phyloP scores from a whole-genome alignment of 2,329 filamentous ascomycete genomes.

The Fusarium ramigenum region DNA sequence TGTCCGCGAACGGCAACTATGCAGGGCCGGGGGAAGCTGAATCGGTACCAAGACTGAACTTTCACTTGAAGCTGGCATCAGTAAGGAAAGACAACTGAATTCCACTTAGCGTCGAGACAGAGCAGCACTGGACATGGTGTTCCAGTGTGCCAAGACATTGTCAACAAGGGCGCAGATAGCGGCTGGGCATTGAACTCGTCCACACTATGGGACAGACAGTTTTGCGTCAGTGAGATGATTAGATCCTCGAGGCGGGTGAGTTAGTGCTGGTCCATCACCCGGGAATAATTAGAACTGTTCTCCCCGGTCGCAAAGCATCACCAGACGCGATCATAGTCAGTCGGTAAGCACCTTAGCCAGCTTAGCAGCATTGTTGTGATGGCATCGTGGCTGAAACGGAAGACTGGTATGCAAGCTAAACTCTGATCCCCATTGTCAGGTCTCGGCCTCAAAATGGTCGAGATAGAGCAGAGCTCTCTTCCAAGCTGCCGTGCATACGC shows the following conservation, averaged over 20 bases:
- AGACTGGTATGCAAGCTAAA: conserved; percentile 37
- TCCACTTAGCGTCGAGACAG: conserved; percentile 17
- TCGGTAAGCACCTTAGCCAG: not conserved
- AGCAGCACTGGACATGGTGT: not conserved
- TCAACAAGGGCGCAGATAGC: not conserved
- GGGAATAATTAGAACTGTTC: conserved; percentile 11
- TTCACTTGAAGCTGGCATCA: not conserved
- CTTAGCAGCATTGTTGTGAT: not conserved
- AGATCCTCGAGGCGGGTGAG: conserved; percentile 6
- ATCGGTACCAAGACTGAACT: conserved; percentile 13
- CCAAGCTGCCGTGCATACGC: not conserved
- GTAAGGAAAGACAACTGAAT: conserved; percentile 13
- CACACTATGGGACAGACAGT: conserved; percentile 5
- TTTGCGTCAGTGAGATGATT: conserved; percentile 25
- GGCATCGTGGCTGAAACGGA: conserved; percentile 38
- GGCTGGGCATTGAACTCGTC: conserved; percentile 1
- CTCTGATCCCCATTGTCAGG: conserved; percentile 15
- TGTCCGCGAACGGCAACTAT: conserved; percentile 7
- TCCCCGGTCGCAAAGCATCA: not conserved
- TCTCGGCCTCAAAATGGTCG: conserved; percentile 9
- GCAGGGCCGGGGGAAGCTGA: conserved; percentile 1
- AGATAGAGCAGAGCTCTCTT: not conserved
- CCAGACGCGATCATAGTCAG: conserved; percentile 3
- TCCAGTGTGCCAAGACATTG: conserved; percentile 10
- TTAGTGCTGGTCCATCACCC: conserved; percentile 18